Evolutionary conservation across 1,284 basidiomycete species (phyloP), one percentile per base, ranked within the genome.

Genomic region (Ceratobasidium theobromae): DNA sequence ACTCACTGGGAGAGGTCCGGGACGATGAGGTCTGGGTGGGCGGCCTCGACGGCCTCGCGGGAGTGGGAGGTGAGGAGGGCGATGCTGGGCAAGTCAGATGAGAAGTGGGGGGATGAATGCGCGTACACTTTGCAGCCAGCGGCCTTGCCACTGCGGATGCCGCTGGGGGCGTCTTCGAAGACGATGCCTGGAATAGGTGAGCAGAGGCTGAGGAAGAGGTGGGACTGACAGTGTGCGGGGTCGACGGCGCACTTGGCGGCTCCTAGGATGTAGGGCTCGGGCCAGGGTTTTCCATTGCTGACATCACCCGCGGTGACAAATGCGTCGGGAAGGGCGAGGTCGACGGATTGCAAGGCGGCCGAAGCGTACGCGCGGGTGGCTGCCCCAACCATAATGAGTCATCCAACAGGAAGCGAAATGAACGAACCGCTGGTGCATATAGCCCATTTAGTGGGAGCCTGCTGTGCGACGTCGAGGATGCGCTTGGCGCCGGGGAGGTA

Each of bases 211-310:
- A n/a, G n/a, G n/a, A n/a, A n/a, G n/a, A n/a, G 35, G 8, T 38
- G 25, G 28, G n/a, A 46, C 68, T 28, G 35, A 68, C 68, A 69
- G 12, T 67, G 41, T 25, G 40, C 35, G 11, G 65, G 52, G 23
- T 69, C 65, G 16, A 69, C 68, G 9, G 55, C 64, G 33, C 65
- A 67, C 41, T 66, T 65, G 64, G 55, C 41, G 12, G 69, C 69
- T 1, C 69, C 69, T 16, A 64, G 40, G 11, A 70, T 45, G 54
- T 70, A 70, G 27, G 69, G 69, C n/a, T 70, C 69, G 4, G 69
- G 69, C 32, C 43, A 67, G 6, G 69, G 69, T 54, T 70, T 70
- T 23, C 69, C 69, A 1, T 62, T 65, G 1, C 57, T 5, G 14
- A 67, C 65, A 49, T 65, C 53, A 4, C 67, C 52, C 8, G 64